These are phyloP conservation scores for Podila verticillata DNA, from an alignment of 192 early-diverging fungal genomes.

Conservation along the genomic window DNA sequence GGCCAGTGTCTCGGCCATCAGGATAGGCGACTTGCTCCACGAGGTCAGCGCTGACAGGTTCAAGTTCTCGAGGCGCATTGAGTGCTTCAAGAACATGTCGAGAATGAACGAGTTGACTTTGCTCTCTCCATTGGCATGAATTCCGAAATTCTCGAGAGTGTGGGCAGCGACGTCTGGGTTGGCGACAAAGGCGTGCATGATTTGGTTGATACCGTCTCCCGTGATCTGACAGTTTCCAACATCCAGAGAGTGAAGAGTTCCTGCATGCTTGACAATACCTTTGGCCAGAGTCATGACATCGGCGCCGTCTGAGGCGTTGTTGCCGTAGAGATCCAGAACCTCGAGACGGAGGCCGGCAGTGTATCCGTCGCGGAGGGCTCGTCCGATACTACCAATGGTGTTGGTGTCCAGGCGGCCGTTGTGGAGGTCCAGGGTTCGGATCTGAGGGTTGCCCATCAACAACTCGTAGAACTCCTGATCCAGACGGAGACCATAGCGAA, in stretches of 20 bases:
- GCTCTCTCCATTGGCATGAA: conserved; percentile 35
- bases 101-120: conserved; percentile 50
- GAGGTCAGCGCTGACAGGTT: conserved; percentile 36
- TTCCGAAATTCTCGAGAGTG: conserved; percentile 30
- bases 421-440: conserved; percentile 30
- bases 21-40: conserved; percentile 48
- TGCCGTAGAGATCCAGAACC: conserved; percentile 23
- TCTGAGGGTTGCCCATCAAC: conserved; percentile 49
- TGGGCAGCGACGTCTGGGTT: conserved; percentile 48
- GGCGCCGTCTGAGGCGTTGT: conserved; percentile 39
- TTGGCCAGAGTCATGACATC: conserved; percentile 50
- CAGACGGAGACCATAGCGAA: conserved; percentile 43
- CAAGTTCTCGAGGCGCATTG: conserved; percentile 39
- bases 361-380: conserved; percentile 29
- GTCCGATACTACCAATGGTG: conserved; percentile 36
- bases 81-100: conserved; percentile 50
- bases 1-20: conserved; percentile 45
- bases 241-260: conserved; percentile 28
- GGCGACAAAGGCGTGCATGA: conserved; percentile 51
- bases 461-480: conserved; percentile 50
- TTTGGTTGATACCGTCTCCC: conserved; percentile 49
- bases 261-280: conserved; percentile 49
- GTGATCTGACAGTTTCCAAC: conserved; percentile 45
- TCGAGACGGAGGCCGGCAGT: conserved; percentile 27
- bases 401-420: conserved; percentile 26